phyloP scores from a whole-genome alignment of 495 filamentous ascomycete species.

The Friedmanniomyces simplex region DNA sequence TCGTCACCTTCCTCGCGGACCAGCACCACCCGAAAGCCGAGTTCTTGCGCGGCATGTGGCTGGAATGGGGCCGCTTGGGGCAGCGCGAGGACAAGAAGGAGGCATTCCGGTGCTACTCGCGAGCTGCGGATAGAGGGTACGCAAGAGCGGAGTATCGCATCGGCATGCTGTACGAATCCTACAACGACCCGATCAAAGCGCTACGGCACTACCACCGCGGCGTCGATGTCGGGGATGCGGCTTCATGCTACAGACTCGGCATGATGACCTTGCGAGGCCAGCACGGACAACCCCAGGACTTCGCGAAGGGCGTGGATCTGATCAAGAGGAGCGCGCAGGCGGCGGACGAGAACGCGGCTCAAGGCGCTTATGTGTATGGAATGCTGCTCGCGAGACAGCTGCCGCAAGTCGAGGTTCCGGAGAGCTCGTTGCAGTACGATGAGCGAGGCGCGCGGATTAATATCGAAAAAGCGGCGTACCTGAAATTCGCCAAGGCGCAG shows the following conservation, averaged over 20 bases:
- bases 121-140: conserved; percentile 82
- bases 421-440: conserved; percentile 61
- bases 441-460: conserved; percentile 66
- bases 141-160: conserved; percentile 93
- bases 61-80: conserved; percentile 95
- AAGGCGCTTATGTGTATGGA: conserved; percentile 92
- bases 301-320: conserved; percentile 62
- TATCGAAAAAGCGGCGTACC: conserved; percentile 93
- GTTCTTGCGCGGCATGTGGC: conserved; percentile 93
- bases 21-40: conserved; percentile 90
- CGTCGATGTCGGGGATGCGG: conserved; percentile 68
- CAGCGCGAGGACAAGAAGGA: conserved; percentile 83
- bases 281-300: conserved; percentile 78
- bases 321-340: conserved; percentile 73
- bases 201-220: conserved; percentile 80
- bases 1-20: conserved; percentile 77
- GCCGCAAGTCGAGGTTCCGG: conserved; percentile 74
- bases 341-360: conserved; percentile 93
- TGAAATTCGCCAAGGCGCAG: conserved; percentile 94
- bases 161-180: conserved; percentile 94
- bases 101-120: conserved; percentile 73
- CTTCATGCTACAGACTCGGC: conserved; percentile 87
- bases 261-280: conserved; percentile 97
- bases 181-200: conserved; percentile 82
- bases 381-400: conserved; percentile 89